These are phyloP conservation scores for Septoria linicola DNA, from an alignment of 2,329 filamentous ascomycete genomes.

Conservation along the genomic window DNA sequence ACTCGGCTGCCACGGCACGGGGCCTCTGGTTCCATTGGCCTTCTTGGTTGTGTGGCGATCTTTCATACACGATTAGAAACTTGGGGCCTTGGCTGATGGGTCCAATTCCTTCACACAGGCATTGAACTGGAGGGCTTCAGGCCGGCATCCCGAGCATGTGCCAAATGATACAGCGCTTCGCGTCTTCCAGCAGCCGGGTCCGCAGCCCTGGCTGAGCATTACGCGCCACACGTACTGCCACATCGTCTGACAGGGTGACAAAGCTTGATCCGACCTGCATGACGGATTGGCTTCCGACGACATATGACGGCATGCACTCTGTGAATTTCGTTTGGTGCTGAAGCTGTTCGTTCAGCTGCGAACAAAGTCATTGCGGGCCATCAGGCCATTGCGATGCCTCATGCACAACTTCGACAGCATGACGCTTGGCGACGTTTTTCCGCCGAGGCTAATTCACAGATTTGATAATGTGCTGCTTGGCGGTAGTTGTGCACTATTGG, in stretches of 20 bases:
- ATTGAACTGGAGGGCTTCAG: not conserved
- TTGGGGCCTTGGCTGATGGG: conserved; percentile 17
- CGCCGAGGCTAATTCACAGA: too few relatives aligned
- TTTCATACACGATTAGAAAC: conserved; percentile 8
- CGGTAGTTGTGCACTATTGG: too few relatives aligned
- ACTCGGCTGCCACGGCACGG: conserved; percentile 26
- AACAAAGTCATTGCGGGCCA: not conserved
- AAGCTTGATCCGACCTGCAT: conserved; percentile 16
- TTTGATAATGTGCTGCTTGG: conserved; percentile 1
- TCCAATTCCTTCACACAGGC: not conserved
- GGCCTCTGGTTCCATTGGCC: conserved; percentile 16
- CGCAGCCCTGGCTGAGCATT: not conserved
- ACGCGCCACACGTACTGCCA: conserved; percentile 9
- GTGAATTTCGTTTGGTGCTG: too few relatives aligned
- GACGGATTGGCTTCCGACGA: not conserved
- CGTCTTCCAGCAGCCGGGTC: not conserved
- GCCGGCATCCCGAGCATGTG: conserved; percentile 6
- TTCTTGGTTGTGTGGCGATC: conserved; percentile 20
- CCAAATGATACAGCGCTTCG: not conserved
- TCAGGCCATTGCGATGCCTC: not conserved
- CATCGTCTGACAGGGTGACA: not conserved
- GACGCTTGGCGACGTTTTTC: too few relatives aligned
- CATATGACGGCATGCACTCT: conserved; percentile 5
- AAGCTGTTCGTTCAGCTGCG: not conserved
- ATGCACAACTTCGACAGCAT: too few relatives aligned